phyloP scores from a whole-genome alignment of 495 filamentous ascomycete genomes.

The Talaromyces borbonicus region DNA sequence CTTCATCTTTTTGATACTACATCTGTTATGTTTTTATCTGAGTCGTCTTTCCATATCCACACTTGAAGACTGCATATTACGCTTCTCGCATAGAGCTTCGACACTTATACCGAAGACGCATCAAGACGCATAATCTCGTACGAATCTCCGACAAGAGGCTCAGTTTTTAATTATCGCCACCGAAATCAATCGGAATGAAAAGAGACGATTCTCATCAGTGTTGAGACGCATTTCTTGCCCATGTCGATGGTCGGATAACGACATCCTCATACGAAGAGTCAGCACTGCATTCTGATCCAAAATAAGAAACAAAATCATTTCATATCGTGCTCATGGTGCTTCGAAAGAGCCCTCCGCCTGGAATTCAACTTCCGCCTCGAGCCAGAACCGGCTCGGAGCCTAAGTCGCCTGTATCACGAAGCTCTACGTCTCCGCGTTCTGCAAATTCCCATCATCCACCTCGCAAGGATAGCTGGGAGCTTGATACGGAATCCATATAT shows the following conservation, averaged over 20 bases:
- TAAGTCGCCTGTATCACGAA: conserved; percentile 16
- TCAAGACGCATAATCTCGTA: not conserved
- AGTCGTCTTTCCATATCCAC: too few relatives aligned
- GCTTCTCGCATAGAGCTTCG: not conserved
- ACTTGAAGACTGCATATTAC: not conserved
- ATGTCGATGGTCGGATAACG: too few relatives aligned
- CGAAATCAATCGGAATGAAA: not conserved
- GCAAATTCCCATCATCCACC: conserved; percentile 2
- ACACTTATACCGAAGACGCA: not conserved
- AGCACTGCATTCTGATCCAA: not conserved
- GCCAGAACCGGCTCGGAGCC: conserved; percentile 21
- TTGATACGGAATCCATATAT: conserved; percentile 21
- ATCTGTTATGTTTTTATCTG: too few relatives aligned
- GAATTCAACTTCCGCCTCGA: conserved; percentile 29
- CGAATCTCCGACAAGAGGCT: not conserved
- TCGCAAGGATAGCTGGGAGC: conserved; percentile 8
- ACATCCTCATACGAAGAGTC: not conserved
- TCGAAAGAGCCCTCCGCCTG: conserved; percentile 36
- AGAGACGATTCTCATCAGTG: not conserved
- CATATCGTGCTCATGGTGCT: conserved; percentile 29
- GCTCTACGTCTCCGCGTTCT: conserved; percentile 22
- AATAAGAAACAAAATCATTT: not conserved
- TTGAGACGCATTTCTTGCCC: too few relatives aligned
- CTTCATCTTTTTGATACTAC: too few relatives aligned
- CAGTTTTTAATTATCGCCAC: not conserved